Conservation (phyloP, 805 yeast genomes). For the Spathaspora boniae region DNA sequence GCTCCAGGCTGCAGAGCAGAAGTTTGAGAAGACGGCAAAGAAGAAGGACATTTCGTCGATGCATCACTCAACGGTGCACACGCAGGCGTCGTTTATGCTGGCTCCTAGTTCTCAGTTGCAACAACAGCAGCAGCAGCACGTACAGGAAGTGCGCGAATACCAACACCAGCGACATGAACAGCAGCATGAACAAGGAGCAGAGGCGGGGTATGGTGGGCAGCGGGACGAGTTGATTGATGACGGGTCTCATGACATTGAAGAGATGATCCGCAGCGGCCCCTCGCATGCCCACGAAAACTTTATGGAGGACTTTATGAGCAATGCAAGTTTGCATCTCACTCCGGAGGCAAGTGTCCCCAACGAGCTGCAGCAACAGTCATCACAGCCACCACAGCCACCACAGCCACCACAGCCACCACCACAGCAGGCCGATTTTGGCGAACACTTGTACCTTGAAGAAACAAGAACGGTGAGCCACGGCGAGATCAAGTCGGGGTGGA, state of each 20-base stretch:
- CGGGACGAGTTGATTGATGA: slow-evolving; percentile 12
- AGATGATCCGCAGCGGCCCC: slow-evolving; percentile 19
- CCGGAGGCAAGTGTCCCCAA: background rate
- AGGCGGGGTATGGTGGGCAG: slow-evolving; percentile 1
- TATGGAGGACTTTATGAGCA: slow-evolving; percentile 22
- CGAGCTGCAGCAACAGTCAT: slow-evolving; percentile 4
- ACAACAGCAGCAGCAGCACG: background rate
- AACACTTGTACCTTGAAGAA: slow-evolving; percentile 61
- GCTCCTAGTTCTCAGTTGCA: slow-evolving; percentile 4
- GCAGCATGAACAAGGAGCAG: slow-evolving; percentile 2
- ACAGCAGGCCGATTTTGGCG: slow-evolving; percentile 14
- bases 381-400: no score
- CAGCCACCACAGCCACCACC: no score
- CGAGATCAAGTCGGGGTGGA: slow-evolving; percentile 90
- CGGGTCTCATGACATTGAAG: slow-evolving; percentile 13
- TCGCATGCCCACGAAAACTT: slow-evolving; percentile 22
- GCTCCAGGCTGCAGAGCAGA: slow-evolving; percentile 42
- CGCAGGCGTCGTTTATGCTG: slow-evolving; percentile 14
- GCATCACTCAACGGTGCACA: slow-evolving; percentile 30
- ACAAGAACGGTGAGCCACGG: slow-evolving; percentile 71
- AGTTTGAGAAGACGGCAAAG: slow-evolving; percentile 17
- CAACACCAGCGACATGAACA: background rate
- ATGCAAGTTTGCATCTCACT: background rate
- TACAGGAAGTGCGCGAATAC: no score
- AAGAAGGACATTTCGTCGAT: slow-evolving; percentile 13